Percentiles rank a stretch among this genome's conserved stretches.
phyloP scores from a whole-genome alignment of 1,284 basidiomycete genomes.

The Cerioporus squamosus region DNA sequence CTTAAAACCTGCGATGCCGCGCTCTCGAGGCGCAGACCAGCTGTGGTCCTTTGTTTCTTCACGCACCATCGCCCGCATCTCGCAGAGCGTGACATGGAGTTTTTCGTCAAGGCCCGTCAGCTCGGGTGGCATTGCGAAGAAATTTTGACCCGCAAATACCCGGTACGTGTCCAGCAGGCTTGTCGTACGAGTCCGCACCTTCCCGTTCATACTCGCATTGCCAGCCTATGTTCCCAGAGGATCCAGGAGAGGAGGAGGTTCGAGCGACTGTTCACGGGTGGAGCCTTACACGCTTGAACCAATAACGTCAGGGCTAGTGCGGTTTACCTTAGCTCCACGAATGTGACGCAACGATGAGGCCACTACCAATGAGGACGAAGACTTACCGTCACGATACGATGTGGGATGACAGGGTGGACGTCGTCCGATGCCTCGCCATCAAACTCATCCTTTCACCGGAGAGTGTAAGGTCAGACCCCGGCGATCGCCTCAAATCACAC shows the following conservation, averaged over 20 bases:
- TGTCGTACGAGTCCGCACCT: not conserved
- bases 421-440: too few relatives aligned
- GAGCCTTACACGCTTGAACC: constrained; percentile 47
- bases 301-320: too few relatives aligned
- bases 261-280: constrained; percentile 82
- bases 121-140: constrained; percentile 80
- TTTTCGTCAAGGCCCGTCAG: constrained; percentile 73
- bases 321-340: too few relatives aligned
- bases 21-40: constrained; percentile 28
- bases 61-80: constrained; percentile 91
- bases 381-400: too few relatives aligned
- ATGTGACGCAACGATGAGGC: too few relatives aligned
- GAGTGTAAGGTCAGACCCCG: too few relatives aligned
- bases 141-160: constrained; percentile 69
- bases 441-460: too few relatives aligned
- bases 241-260: constrained; percentile 77
- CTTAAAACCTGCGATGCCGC: constrained; percentile 73
- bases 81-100: constrained; percentile 83
- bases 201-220: not conserved
- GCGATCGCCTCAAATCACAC: too few relatives aligned
- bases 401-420: too few relatives aligned
- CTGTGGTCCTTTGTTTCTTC: constrained; percentile 87
- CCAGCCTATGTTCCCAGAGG: constrained; percentile 88
- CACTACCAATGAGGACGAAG: too few relatives aligned
- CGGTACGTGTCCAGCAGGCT: constrained; percentile 43